phyloP scores from a whole-genome alignment of 106 monocot genomes.

The Vanilla planifolia region DNA sequence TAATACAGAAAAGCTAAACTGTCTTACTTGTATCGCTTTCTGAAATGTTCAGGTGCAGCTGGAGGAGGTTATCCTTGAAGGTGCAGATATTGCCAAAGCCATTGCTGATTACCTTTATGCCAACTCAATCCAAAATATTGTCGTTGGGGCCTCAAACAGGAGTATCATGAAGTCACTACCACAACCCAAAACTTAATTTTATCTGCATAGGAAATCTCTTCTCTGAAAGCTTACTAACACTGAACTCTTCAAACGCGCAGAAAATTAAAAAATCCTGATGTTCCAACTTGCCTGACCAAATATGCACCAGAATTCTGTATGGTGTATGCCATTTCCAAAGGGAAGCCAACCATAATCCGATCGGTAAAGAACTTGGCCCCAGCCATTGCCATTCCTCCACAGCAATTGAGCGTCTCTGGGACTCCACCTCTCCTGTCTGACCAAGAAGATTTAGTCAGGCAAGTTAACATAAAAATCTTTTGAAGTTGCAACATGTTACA shows the following conservation, averaged over 20 bases:
- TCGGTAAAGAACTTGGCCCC: constrained; percentile 37
- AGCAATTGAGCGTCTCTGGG: neutral
- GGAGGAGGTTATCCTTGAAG: constrained; percentile 64
- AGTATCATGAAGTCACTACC: constrained; percentile 45
- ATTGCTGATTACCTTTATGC: constrained; percentile 38
- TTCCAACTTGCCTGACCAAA: constrained; percentile 46
- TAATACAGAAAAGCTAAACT: too few species aligned
- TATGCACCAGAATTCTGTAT: constrained; percentile 67
- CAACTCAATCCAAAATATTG: constrained; percentile 52
- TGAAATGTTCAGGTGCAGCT: constrained; percentile 42
- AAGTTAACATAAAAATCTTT: neutral
- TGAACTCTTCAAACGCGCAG: constrained; percentile 16
- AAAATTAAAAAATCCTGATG: constrained; percentile 76
- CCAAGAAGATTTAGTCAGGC: constrained; percentile 34
- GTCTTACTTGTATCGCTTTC: neutral
- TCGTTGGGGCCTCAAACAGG: constrained; percentile 51
- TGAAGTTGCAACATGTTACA: too few species aligned
- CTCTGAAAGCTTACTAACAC: neutral
- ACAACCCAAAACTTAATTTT: neutral
- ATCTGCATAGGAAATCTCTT: neutral
- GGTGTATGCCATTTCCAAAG: constrained; percentile 66
- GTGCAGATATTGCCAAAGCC: constrained; percentile 53
- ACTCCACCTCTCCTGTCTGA: constrained; percentile 11
- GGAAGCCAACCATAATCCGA: constrained; percentile 37
- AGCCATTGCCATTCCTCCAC: constrained; percentile 11